These are phyloP conservation scores for Bipolaris cookei DNA, from an alignment of 2,329 filamentous ascomycete species.

Conservation along the genomic window DNA sequence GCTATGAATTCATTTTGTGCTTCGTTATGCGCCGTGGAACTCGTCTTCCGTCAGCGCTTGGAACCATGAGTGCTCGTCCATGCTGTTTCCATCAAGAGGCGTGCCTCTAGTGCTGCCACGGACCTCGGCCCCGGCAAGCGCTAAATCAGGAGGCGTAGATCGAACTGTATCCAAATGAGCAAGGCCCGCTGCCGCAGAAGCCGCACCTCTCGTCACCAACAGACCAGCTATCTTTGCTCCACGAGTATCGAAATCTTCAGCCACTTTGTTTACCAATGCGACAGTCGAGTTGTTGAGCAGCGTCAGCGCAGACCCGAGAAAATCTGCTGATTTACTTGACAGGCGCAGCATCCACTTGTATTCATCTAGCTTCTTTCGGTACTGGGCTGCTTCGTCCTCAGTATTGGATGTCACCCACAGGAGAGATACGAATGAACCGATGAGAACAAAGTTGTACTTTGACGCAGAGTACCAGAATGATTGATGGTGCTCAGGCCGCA, in stretches of 20 bases:
- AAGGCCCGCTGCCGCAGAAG: background rate
- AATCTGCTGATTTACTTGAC: slow-evolving; percentile 52
- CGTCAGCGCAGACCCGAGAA: slow-evolving; percentile 50
- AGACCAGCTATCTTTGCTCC: background rate
- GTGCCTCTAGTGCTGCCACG: background rate
- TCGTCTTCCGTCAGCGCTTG: background rate
- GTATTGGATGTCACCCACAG: slow-evolving; percentile 46
- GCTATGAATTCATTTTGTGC: background rate
- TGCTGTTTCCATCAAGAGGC: background rate
- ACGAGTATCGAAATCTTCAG: background rate
- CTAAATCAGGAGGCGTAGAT: background rate
- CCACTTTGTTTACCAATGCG: slow-evolving; percentile 21
- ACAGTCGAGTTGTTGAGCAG: slow-evolving; percentile 33
- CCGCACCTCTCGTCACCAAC: background rate
- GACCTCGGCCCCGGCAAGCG: background rate
- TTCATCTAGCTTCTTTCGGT: slow-evolving; percentile 49
- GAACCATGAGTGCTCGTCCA: slow-evolving; percentile 7
- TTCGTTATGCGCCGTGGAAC: background rate
- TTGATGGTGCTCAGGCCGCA: slow-evolving; percentile 54
- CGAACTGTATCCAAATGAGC: background rate
- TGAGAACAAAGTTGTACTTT: slow-evolving; percentile 52
- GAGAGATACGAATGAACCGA: slow-evolving; percentile 52
- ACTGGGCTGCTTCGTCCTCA: slow-evolving; percentile 45
- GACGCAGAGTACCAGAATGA: slow-evolving; percentile 58
- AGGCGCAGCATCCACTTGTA: slow-evolving; percentile 53